These are phyloP conservation scores for Globisporangium perplexum DNA, from an alignment of 352 stramenopile genomes.

Conservation along the genomic window DNA sequence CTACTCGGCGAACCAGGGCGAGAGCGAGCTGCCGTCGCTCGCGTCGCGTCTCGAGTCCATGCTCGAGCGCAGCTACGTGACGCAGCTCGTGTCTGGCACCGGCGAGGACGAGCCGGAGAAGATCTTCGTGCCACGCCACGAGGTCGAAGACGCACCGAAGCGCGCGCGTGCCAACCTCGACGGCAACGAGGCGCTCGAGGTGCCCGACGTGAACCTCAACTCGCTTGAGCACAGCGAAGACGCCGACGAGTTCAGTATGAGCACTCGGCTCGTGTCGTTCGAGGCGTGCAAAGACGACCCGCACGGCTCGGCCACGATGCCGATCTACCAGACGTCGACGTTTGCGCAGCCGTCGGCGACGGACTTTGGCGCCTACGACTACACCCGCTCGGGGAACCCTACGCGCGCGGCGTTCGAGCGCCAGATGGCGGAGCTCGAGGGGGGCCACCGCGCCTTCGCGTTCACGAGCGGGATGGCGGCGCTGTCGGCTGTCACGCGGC, in stretches of 20 bases:
- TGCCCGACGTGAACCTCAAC: conserved; percentile 28
- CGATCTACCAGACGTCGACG: conserved; percentile 91
- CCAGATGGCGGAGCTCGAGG: conserved; percentile 84
- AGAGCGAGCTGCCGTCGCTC: conserved; percentile 24
- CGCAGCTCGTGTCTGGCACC: conserved; percentile 67
- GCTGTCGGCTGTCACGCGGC: conserved; percentile 87
- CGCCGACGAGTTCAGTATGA: conserved; percentile 53
- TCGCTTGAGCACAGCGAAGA: conserved; percentile 26
- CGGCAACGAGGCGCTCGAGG: conserved; percentile 59
- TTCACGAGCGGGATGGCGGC: conserved; percentile 96
- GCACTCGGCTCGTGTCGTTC: conserved; percentile 71
- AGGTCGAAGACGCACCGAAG: conserved; percentile 41
- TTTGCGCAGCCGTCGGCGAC: conserved; percentile 87
- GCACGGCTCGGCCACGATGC: conserved; percentile 87
- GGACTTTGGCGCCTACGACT: conserved; percentile 91
- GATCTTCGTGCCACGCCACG: conserved; percentile 72
- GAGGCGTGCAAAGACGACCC: conserved; percentile 86
- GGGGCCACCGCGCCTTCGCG: conserved; percentile 74
- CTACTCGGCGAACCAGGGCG: conserved; percentile 30
- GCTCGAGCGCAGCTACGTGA: conserved; percentile 83
- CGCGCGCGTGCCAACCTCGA: conserved; percentile 62
- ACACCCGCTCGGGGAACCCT: conserved; percentile 92
- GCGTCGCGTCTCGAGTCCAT: conserved; percentile 71
- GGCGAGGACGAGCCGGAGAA: conserved; percentile 56
- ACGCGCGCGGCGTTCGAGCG: conserved; percentile 91